phyloP scores from a whole-genome alignment of 2,329 filamentous ascomycete genomes.

The Colletotrichum gloeosporioides region DNA sequence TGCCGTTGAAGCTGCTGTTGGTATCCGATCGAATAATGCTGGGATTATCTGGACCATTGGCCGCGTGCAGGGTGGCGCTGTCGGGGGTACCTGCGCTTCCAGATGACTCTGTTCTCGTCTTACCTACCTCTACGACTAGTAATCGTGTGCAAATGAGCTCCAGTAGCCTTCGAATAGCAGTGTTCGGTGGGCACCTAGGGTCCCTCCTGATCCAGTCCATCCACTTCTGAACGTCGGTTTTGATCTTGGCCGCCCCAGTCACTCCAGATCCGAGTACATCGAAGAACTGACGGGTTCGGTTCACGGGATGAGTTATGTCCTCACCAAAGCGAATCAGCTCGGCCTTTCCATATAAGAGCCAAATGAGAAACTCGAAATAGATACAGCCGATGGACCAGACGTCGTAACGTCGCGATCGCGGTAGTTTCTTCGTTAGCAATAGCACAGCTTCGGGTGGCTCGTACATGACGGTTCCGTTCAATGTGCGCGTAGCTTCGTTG shows the following conservation, averaged over 20 bases:
- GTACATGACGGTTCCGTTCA: neutral
- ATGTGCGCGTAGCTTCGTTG: neutral
- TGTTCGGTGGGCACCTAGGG: neutral
- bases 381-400: constrained; percentile 36
- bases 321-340: too few species aligned
- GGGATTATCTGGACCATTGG: neutral
- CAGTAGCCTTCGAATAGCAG: neutral
- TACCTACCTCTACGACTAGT: neutral
- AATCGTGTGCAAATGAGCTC: neutral
- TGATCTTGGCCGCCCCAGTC: neutral
- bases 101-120: neutral
- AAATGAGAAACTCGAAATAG: constrained; percentile 31
- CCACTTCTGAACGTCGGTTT: neutral
- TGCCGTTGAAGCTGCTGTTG: neutral
- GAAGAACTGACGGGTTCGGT: neutral
- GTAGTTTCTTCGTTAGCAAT: neutral
- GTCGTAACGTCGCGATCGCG: constrained; percentile 29
- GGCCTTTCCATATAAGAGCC: constrained; percentile 28
- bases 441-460: neutral
- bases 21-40: neutral
- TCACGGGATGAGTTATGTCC: too few species aligned
- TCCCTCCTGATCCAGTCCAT: neutral
- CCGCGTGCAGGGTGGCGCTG: rapidly evolving
- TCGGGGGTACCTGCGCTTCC: rapidly evolving
- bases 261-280: neutral